Conservation (phyloP, 805 yeast genomes). For the Scheffersomyces stipitis region DNA sequence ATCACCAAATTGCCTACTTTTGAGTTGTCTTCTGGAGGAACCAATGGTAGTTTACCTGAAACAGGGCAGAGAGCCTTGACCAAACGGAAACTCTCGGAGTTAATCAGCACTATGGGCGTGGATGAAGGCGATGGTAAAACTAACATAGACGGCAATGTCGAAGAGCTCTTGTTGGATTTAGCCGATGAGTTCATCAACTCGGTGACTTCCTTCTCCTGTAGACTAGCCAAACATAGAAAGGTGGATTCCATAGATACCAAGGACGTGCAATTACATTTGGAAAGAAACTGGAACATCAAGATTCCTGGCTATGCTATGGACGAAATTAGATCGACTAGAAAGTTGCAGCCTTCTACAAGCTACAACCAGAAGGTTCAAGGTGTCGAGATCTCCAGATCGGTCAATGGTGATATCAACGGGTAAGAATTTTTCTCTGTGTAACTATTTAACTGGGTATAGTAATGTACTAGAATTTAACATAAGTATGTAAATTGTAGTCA, state of each 20-base stretch:
- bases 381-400: conserved; percentile 63
- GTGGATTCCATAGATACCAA: conserved; percentile 82
- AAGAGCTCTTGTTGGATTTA: conserved; percentile 82
- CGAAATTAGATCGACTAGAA: conserved; percentile 77
- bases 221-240: conserved; percentile 91
- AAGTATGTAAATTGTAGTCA: too few species aligned
- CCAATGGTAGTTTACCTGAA: conserved; percentile 35
- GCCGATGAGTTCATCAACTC: conserved; percentile 94
- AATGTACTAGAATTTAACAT: too few species aligned
- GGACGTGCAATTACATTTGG: conserved; percentile 89
- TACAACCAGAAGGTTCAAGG: conserved; percentile 70
- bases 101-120: conserved; percentile 77
- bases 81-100: conserved; percentile 84
- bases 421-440: too few species aligned
- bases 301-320: conserved; percentile 93
- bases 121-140: conserved; percentile 93
- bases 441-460: too few species aligned
- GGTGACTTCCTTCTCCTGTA: conserved; percentile 91
- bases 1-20: conserved; percentile 73
- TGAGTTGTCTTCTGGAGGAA: conserved; percentile 51
- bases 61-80: conserved; percentile 81
- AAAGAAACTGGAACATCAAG: conserved; percentile 91
- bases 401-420: conserved; percentile 44
- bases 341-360: conserved; percentile 62
- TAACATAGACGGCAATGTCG: conserved; percentile 91